Conservation (phyloP, 305 asterid genomes). For the Solanum hybrid region DNA sequence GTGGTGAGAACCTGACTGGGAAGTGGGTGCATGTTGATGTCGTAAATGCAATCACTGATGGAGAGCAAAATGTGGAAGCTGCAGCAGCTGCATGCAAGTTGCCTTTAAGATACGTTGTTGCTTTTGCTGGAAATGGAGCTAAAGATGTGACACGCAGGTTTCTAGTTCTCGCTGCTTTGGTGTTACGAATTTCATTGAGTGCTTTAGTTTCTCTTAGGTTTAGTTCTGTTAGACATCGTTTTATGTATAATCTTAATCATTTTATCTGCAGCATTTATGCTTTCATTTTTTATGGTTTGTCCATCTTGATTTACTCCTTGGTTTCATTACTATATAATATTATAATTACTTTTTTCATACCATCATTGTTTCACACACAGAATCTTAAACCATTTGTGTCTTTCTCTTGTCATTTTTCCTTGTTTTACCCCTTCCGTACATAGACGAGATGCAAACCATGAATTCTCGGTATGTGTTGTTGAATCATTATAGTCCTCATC, state of each 20-base stretch:
- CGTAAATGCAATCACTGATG: slow-evolving; percentile 71
- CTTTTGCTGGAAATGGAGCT: slow-evolving; percentile 93
- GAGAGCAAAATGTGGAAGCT: slow-evolving; percentile 87
- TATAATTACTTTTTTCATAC: neutral
- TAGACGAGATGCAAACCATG: neutral
- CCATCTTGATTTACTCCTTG: neutral
- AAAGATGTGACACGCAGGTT: slow-evolving; percentile 99
- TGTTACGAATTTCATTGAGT: neutral
- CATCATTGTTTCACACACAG: neutral
- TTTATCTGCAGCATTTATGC: neutral
- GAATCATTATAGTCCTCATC: neutral
- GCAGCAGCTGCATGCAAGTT: slow-evolving; percentile 90
- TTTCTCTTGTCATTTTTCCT: neutral
- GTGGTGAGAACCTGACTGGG: slow-evolving; percentile 83
- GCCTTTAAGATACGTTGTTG: slow-evolving; percentile 81
- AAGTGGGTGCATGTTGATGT: slow-evolving; percentile 95
- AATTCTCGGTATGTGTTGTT: neutral
- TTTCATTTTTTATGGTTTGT: neutral
- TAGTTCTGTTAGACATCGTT: neutral
- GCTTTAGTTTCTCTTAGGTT: neutral
- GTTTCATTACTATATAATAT: neutral
- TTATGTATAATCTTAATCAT: neutral
- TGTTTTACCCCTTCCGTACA: neutral
- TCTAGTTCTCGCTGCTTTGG: slow-evolving; percentile 14
- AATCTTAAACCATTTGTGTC: neutral